Evolutionary conservation across 2,329 filamentous ascomycete species (phyloP), one percentile per base, ranked within the genome.

Genomic region (Basipetospora chlamydospora): DNA sequence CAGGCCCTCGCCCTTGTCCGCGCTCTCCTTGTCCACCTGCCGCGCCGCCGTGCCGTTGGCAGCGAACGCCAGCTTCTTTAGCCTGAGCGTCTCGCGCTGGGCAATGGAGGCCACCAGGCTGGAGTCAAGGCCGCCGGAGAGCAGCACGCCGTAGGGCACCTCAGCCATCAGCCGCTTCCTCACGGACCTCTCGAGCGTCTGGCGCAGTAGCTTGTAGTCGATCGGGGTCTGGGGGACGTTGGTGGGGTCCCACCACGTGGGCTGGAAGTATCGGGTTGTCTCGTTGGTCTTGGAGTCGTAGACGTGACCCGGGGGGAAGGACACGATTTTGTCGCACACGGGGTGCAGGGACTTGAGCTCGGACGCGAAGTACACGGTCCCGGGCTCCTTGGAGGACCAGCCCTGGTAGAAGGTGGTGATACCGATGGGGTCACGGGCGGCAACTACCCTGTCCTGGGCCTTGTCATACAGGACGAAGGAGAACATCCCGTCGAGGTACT

Each of bases 401-500:
- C 90, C 90, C 60, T 95, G 83, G 67, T 98, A 98, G 58, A 98
- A 86, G 44, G 85, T 95, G 46, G 87, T 96, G 58, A 98, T 79
- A 49, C 90, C 90, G 51, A 98, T 95, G 25, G 90, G 90, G 58
- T 98, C 90, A 55, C 90, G 79, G 39, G 90, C 90, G 40, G 90
- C 90, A 53, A 98, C 77, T 43, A 86, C 82, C 47, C 90, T 80
- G 67, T 98, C 82, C 59, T 86, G 77, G 47, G 75, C 79, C 73
- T 93, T 94, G 67, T 98, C 90, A 63, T 94, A 94, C 37, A 98
- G 73, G 39, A 98, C 87, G 65, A 92, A 98, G 12, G 88, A 95
- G 73, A 98, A 98, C 90, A 98, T 98, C 66, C 90, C 90, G 58
- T 98, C 90, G 47, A 98, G 77, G 60, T 85, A 70, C 61, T 88